Conservation (phyloP, 2,329 filamentous ascomycete species). For the Stagonosporopsis rhizophila region DNA sequence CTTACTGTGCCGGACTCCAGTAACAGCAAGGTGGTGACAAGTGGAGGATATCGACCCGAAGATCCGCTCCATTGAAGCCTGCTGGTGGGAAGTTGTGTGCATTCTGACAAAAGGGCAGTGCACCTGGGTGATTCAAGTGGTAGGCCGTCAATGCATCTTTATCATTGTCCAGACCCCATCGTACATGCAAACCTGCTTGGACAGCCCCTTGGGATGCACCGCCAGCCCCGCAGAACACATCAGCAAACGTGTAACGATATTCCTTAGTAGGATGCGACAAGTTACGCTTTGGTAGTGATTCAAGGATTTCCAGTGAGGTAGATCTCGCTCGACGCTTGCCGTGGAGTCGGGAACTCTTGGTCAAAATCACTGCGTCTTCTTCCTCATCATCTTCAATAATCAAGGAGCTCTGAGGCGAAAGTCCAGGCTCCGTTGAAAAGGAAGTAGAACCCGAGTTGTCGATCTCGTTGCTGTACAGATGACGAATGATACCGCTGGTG, state of each 20-base stretch:
- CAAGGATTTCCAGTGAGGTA: too few relatives aligned
- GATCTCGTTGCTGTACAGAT: too few relatives aligned
- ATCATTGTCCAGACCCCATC: neutral
- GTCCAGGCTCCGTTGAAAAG: too few relatives aligned
- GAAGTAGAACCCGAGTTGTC: too few relatives aligned
- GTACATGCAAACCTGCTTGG: neutral
- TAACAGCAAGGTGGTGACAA: neutral
- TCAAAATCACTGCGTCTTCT: too few relatives aligned
- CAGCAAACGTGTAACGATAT: neutral
- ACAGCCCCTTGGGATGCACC: conserved; percentile 1
- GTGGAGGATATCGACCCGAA: neutral
- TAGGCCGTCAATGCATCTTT: neutral
- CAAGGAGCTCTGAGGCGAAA: too few relatives aligned
- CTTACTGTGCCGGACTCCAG: neutral
- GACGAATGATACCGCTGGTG: too few relatives aligned
- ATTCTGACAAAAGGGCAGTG: neutral
- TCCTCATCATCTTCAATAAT: too few relatives aligned
- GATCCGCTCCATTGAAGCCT: neutral
- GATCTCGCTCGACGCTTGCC: too few relatives aligned
- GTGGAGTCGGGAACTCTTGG: too few relatives aligned
- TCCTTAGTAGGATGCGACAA: neutral
- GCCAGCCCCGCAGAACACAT: neutral
- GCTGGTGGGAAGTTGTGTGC: neutral
- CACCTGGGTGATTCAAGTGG: neutral
- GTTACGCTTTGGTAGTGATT: neutral